Evolutionary conservation across 2,329 filamentous ascomycete species (phyloP).

Genomic region (Arthrocladium fulminans): DNA sequence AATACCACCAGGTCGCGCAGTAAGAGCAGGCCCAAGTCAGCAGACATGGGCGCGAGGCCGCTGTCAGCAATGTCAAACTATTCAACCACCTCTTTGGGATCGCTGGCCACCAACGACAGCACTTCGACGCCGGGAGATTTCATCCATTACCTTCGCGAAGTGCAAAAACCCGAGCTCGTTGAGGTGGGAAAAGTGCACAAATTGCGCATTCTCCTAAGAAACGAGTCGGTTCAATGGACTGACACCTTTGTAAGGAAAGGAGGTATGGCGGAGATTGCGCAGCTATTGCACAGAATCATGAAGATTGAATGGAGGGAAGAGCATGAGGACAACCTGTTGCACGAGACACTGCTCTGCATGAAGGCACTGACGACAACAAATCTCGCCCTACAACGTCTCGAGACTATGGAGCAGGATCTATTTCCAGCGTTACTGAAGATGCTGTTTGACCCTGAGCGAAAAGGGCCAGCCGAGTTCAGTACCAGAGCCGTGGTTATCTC

Average conservation of each 20-base stretch:
- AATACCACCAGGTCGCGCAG: conserved; percentile 35
- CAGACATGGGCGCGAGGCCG: conserved; percentile 48
- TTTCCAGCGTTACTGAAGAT: conserved; percentile 81
- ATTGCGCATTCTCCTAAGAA: conserved; percentile 75
- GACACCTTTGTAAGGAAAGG: conserved; percentile 82
- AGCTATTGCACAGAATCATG: conserved; percentile 81
- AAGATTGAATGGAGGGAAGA: conserved; percentile 96
- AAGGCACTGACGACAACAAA: conserved; percentile 93
- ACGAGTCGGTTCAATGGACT: conserved; percentile 94
- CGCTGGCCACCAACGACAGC: conserved; percentile 54
- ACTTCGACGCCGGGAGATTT: conserved; percentile 72
- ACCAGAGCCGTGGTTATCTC: conserved; percentile 85
- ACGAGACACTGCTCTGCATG: conserved; percentile 84
- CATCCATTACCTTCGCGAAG: conserved; percentile 73
- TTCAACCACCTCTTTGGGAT: conserved; percentile 46
- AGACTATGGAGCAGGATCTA: conserved; percentile 66
- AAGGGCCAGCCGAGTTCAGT: conserved; percentile 92
- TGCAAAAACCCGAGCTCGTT: conserved; percentile 69
- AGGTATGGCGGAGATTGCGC: conserved; percentile 86
- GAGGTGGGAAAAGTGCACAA: conserved; percentile 96
- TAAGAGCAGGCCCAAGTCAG: conserved; percentile 57
- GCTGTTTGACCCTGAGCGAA: conserved; percentile 96
- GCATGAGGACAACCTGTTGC: conserved; percentile 84
- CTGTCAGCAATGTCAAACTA: conserved; percentile 50
- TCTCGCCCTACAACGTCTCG: conserved; percentile 70